Base-by-base conservation (phyloP, 768 basidiomycete species). In the Termitomyces sp. region DNA sequence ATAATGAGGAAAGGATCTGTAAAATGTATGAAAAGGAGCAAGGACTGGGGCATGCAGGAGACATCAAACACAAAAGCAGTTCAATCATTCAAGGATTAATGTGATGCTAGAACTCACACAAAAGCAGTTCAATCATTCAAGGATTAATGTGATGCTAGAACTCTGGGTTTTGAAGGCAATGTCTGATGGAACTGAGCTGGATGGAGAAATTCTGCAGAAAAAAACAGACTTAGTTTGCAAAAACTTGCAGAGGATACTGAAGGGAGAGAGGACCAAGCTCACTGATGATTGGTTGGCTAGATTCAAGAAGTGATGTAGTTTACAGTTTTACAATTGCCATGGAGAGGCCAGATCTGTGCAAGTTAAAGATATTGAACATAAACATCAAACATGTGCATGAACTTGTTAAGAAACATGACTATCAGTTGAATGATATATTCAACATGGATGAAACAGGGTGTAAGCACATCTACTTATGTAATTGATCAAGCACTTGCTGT, bases 151-250 rank as follows among this genome's bases (percentile, higher is more conserved):
- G 52, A 60, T 60, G 59, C 50, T 60, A 21, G 23, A 60, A 14
- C 35, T 60, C 0, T 60, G 55, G 59, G 30, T 60, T 49, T 14
- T 23, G 10, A 52, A 60, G 51, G 75, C 70, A 21, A 70, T 71
- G 68, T 39, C 28, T 0, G 64, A 73, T 54, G 77, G 21, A 28
- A 7, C 8, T 7, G 23, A 67, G 0, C 28, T 79, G 7, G 75
- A 64, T 35, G 71, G 74, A 0, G 69, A 68, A 21, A 67, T 74
- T 17, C 58, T 78, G 37, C 40, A 74, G n/a, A n/a, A n/a, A n/a
- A n/a, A n/a, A 77, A 59, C 73, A 70, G 69, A 63, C 16, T 5
- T 1, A 2, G 3, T 28, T 28, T 28, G 70, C 71, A 5, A 64
- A 73, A n/a, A n/a, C n/a, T 52, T 67, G 40, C 63, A 34, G 34